Evolutionary conservation across 2,329 filamentous ascomycete species (phyloP), one percentile per base, ranked within the genome.

Genomic region (Colletotrichum eleusines): DNA sequence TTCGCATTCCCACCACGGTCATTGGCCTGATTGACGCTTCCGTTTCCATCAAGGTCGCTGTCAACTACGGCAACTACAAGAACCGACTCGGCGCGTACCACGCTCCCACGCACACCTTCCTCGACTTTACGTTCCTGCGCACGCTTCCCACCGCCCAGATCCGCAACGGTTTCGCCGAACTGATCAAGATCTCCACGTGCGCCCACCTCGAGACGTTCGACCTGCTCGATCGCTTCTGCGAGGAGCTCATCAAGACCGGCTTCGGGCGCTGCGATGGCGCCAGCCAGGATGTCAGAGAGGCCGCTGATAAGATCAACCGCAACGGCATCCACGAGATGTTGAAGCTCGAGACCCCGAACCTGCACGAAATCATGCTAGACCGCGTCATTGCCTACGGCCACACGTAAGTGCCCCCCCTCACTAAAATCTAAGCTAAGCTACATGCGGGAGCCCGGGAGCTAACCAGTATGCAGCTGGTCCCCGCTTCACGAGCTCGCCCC

Each of bases 41-140:
- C 23, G 91, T 93, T 61, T 91, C 89, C 44, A 93, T 93, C 84
- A 93, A 93, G 78, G 91, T 93, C n/a, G 91, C 90, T 16, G 91
- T 93, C 76, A 93, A 93, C 82, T 92, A 93, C 76, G 90, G 90
- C 77, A 89, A 90, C 78, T 92, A 92, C 84, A 93, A 93, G 85
- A 93, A 93, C 81, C 85, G 90, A 16, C 86, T 93, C 0, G 91
- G 91, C 35, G 91, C 91, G 5, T 93, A 93, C 77, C 91, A 93
- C 76, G 91, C 91, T 0, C 91, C 91, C 0, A 85, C 89, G 58
- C 89, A 91, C 77, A 93, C 91, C 0, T 92, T 93, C 82, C 86
- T 93, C 55, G 91, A 93, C 78, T 93, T 93, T 78, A 87, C 85
- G 20, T 93, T 93, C 80, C 82, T 93, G n/a, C 88, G 88, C 55